Evolutionary conservation across 139 green algal genomes (phyloP), one percentile per base, ranked within the genome.

Genomic region (Picochlorum costavermella): DNA sequence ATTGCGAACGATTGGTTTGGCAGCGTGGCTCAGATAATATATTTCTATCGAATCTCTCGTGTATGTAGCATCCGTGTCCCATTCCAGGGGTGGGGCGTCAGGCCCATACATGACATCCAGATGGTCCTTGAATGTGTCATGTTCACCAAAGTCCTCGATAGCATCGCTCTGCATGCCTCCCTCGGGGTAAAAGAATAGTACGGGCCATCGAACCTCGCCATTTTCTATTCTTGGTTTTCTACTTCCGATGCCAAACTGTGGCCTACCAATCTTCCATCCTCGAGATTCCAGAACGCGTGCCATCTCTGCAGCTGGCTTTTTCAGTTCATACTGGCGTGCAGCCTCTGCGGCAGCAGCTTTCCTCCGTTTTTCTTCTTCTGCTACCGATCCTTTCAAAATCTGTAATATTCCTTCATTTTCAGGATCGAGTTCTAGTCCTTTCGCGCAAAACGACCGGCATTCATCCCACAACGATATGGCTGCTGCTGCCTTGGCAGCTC

Each of bases 141-240:
- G 63, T 68, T 97, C 91, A 10, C 50, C 57, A 11, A 86, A 81
- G 40, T 88, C 87, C 65, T 97, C 76, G 20, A 97, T 75, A 26
- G 84, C 64, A 55, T 97, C 91, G 44, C 73, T 83, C 67, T 85
- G 72, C 78, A 86, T 86, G 36, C 55, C 70, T 26, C 67, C 73
- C 68, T 97, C 89, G 0, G 86, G 83, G 70, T 97, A 97, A 48
- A 95, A 72, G 50, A 97, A 79, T 64, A 97, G 45, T 48, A 91
- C 79, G 0, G 91, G 90, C 86, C 85, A 97, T 62, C 84, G 78
- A 57, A 95, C 40, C 14, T 88, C 75, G 14, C 13, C 26, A 46
- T n/a, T n/a, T 23, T 61, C 56, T 29, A 94, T 33, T 12, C 44
- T 60, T 5, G 88, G 84, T 71, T 77, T 81, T 16, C 58, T 60